Conservation (phyloP, 1,284 basidiomycete genomes). For the Irpex sp. region DNA sequence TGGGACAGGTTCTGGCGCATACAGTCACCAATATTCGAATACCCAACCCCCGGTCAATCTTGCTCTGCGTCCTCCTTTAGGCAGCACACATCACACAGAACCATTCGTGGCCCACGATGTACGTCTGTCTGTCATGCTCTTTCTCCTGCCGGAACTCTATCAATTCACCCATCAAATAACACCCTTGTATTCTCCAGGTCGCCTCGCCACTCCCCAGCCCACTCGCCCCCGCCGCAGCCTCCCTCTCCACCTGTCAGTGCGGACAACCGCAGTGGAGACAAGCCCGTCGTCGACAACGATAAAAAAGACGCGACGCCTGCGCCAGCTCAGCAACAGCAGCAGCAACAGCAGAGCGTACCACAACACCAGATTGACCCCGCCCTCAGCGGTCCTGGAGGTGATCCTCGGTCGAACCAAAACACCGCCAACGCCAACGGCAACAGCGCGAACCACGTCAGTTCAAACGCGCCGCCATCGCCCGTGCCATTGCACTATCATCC, state of each 20-base stretch:
- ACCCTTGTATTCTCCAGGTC: neutral
- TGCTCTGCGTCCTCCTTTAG: conserved; percentile 12
- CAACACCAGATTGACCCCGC: conserved; percentile 8
- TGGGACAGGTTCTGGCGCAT: no score
- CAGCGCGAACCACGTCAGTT: neutral
- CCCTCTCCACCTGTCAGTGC: conserved; percentile 1
- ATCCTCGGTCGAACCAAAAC: neutral
- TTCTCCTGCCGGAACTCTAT: conserved; percentile 2
- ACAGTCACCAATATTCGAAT: neutral
- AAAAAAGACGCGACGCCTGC: neutral
- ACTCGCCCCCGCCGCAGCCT: neutral
- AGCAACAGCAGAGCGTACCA: neutral
- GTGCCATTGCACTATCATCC: conserved; percentile 5
- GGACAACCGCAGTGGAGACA: neutral
- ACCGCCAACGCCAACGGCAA: conserved; percentile 3
- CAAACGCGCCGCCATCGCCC: conserved; percentile 1
- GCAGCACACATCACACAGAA: no score
- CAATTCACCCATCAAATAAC: neutral
- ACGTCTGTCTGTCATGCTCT: conserved; percentile 11
- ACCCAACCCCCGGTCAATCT: neutral
- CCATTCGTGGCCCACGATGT: conserved; percentile 2
- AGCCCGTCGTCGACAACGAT: no score
- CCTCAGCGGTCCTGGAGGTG: conserved; percentile 5
- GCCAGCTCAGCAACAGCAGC: no score
- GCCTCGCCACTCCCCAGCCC: conserved; percentile 4